Base-by-base conservation (phyloP, 2,329 filamentous ascomycete genomes). In the Ophiosphaerella korrae region DNA sequence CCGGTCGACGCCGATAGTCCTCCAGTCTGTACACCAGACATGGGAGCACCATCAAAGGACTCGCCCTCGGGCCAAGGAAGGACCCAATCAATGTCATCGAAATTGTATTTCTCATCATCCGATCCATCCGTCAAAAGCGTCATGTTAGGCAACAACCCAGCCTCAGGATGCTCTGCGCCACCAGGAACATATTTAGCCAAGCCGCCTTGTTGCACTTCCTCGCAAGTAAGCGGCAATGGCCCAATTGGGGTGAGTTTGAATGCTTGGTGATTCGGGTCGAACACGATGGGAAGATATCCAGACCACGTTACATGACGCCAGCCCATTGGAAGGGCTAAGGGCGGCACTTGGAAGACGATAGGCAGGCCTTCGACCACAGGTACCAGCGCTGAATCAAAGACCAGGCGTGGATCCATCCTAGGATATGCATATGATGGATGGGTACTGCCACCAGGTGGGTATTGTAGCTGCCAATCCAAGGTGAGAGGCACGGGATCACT, bases 221-320 rank as follows among this genome's bases (percentile, higher is more conserved):
- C 62, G 8, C 52, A 53, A 0, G 58, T 62, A 2, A 64, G 32
- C 0, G 60, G 60, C 2, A 65, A 29, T 0, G 60, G 52, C 1
- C 62, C 62, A 1, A 63, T 41, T 0, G 60, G 62, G 1, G 60
- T 65, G 0, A 65, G 41, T 29, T 65, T 64, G 45, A 65, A 65
- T 0, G 49, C 53, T 7, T 65, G 62, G 0, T 43, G 57, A 21
- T 58, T 52, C 0, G 58, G 52, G 13, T 65, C 62, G 9, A 64
- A 65, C 0, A 44, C 62, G 5, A 65, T 43, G 2, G 60, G 62
- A 1, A 61, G 31, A 0, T 62, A 45, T 0, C 60, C 60, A 1
- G 40, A 45, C 62, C 62, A 64, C 0, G 55, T 55, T 0, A 53
- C 45, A 3, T 64, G 60, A 1, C 38, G 53, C 62, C 60, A 65